A percentile compares a stretch with the other conserved stretches of the same genome.
Conservation (phyloP, 169 alveolate species). For the Plasmodium chabaudi region DNA sequence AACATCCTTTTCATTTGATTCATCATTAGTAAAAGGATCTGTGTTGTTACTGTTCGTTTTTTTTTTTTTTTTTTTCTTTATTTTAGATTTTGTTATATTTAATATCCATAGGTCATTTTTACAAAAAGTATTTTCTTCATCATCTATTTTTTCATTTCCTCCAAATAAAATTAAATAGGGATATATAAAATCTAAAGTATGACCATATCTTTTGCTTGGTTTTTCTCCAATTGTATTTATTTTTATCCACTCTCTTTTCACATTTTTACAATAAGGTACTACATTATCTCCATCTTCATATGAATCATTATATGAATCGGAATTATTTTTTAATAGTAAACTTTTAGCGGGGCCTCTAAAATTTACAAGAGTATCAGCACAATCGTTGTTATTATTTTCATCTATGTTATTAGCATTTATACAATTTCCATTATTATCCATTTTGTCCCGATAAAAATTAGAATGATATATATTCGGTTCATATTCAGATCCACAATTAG, state of each 20-base stretch:
- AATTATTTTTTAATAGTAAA: not conserved
- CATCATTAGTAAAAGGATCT: too few species aligned
- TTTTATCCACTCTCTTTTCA: constrained; percentile 61
- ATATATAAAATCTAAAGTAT: constrained; percentile 64
- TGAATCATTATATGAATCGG: constrained; percentile 3
- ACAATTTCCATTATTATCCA: not conserved
- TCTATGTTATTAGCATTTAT: not conserved
- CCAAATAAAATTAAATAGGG: constrained; percentile 70
- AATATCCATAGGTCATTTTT: constrained; percentile 72
- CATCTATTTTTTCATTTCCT: constrained; percentile 55
- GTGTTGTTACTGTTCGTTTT: not conserved
- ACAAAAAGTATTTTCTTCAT: constrained; percentile 32
- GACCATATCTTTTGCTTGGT: constrained; percentile 72
- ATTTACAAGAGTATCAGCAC: constrained; percentile 10
- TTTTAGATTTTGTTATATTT: constrained; percentile 56
- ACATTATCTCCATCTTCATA: constrained; percentile 16
- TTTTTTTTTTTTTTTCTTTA: constrained; percentile 13
- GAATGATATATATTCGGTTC: constrained; percentile 13
- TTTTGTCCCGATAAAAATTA: not conserved
- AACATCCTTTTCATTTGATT: not conserved
- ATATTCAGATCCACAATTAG: constrained; percentile 19
- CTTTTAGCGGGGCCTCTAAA: constrained; percentile 29
- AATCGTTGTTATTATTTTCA: not conserved
- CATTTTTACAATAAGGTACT: constrained; percentile 1
- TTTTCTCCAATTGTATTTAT: constrained; percentile 27